phyloP scores from a whole-genome alignment of 208 protist genomes.

The Trypanosoma lewisi region DNA sequence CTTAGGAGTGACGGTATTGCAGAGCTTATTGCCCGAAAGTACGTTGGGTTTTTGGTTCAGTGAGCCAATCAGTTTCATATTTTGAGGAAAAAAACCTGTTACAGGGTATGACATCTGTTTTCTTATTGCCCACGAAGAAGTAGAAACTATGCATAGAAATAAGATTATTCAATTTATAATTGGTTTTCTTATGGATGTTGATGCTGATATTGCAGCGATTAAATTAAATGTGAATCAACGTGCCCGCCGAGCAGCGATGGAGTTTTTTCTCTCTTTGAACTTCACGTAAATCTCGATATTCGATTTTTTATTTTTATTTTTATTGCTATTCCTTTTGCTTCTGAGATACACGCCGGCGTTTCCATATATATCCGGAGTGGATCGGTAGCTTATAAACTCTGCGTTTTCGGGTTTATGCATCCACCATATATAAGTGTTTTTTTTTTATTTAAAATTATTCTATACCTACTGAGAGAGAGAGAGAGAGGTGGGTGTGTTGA shows the following conservation, averaged over 20 bases:
- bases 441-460: too few relatives aligned
- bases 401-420: too few relatives aligned
- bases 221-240: slow-evolving; percentile 79
- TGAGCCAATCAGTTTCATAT: slow-evolving; percentile 95
- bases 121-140: slow-evolving; percentile 97
- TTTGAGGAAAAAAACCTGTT: slow-evolving; percentile 91
- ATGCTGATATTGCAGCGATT: slow-evolving; percentile 95
- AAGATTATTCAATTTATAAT: slow-evolving; percentile 97
- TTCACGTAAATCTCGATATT: not conserved
- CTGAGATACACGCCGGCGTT: not conserved
- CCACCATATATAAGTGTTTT: too few relatives aligned
- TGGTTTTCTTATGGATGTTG: slow-evolving; percentile 94
- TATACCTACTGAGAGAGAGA: too few relatives aligned
- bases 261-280: slow-evolving; percentile 36
- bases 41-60: slow-evolving; percentile 93
- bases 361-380: not conserved
- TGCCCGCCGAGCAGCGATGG: slow-evolving; percentile 32
- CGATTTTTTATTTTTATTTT: slow-evolving; percentile 9
- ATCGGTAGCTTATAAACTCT: too few relatives aligned
- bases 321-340: slow-evolving; percentile 15
- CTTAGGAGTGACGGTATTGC: slow-evolving; percentile 95
- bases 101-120: slow-evolving; percentile 96
- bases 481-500: not conserved
- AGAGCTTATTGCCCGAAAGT: slow-evolving; percentile 89
- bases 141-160: slow-evolving; percentile 92